Base-by-base conservation (phyloP, 345 rosid genomes). In the Arabidopsis suecica region DNA sequence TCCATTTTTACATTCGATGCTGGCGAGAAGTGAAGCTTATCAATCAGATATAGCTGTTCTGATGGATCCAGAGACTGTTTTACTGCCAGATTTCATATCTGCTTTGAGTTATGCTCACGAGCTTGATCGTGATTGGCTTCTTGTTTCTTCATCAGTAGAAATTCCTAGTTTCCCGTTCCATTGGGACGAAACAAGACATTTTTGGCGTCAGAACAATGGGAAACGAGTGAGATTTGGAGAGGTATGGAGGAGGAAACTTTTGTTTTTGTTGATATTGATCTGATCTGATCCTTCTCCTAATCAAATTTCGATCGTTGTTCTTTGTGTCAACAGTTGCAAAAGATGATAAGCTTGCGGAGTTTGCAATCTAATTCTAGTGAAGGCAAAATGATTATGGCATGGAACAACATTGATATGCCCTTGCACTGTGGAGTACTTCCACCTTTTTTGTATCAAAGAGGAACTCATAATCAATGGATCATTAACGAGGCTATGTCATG, bases 1-100 rank as follows among this genome's bases (percentile, higher is more conserved):
- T 74, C 96, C 97, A 3, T 95, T 88, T 76, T 68, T 90, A 72
- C 97, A 95, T 81, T 90, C 99, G 50, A 87, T 95, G 93, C 75
- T 90, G 62, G 96, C 85, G 28, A 91, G 86, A 75, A 82, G 81
- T 1, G 74, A 64, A 69, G 73, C 65, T 47, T 88, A 78, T 30
- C 0, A 18, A 5, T 83, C 86, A n/a, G 96, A 90, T 70, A 74
- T 95, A 68, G 75, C 75, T 28, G 89, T 86, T 65, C 80, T 90
- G 6, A 69, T 86, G 44, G 78, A 91, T 75, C 77, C 87, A 1
- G 69, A 83, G 73, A 84, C 92, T 68, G 62, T 90, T 79, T 81
- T 90, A 10, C 59, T 92, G 5, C 81, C 89, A 5, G 86, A 89
- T 81, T 83, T 91, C 48, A 30, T 90, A 57, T 80, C 86, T 20